Evolutionary conservation across 768 basidiomycete genomes (phyloP).

Genomic region (Tylopilus plumbeoviolaceoides): DNA sequence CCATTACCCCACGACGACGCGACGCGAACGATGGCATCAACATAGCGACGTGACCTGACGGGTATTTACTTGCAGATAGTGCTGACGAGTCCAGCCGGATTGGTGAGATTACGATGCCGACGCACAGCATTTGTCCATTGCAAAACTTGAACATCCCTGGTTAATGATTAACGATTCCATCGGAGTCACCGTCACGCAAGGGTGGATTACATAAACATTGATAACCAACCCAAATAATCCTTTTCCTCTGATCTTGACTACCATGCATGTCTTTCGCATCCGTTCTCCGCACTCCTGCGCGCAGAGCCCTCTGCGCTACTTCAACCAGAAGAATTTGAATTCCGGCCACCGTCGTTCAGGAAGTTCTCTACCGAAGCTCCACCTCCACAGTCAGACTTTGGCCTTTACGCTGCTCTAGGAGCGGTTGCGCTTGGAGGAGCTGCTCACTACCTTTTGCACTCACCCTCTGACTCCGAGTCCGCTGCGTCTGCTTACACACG

Average conservation of each 20-base stretch:
- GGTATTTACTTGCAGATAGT: neutral
- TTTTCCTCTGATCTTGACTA: slow-evolving; percentile 3
- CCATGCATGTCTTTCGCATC: slow-evolving; percentile 58
- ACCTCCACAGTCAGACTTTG: too few species aligned
- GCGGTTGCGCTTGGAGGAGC: too few species aligned
- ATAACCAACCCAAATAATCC: slow-evolving; percentile 6
- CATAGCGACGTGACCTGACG: too few species aligned
- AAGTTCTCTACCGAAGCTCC: too few species aligned
- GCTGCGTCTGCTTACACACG: slow-evolving; percentile 57
- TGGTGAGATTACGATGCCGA: neutral
- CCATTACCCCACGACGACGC: too few species aligned
- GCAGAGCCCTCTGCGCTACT: too few species aligned
- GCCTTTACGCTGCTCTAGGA: too few species aligned
- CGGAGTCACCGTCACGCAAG: neutral
- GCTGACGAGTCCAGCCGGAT: neutral
- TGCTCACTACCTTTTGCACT: slow-evolving; percentile 59
- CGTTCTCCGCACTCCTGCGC: too few species aligned
- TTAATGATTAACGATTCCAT: too few species aligned
- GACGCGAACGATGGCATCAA: too few species aligned
- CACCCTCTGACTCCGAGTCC: slow-evolving; percentile 40
- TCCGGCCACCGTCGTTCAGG: too few species aligned
- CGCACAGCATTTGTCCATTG: slow-evolving; percentile 12
- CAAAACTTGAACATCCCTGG: neutral
- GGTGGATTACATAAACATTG: slow-evolving; percentile 18
- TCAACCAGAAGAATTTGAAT: too few species aligned